Percentiles rank a stretch among this genome's conserved stretches.
These are phyloP conservation scores for Claviceps purpurea DNA, from an alignment of 2,329 filamentous ascomycete species.

Conservation along the genomic window DNA sequence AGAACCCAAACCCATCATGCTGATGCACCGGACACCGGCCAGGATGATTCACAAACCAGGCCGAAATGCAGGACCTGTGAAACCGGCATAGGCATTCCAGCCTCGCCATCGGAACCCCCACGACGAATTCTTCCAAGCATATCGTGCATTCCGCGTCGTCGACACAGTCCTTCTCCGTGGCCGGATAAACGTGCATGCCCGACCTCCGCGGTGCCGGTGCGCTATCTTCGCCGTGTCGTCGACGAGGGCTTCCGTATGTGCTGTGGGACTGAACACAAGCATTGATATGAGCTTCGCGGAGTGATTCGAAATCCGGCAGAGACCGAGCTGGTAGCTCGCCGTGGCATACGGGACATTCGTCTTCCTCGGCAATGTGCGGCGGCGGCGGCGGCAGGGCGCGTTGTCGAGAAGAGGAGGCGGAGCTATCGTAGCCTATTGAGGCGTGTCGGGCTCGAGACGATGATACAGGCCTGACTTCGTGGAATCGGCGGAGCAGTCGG, in stretches of 20 bases:
- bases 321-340: slow-evolving; percentile 49
- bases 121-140: slow-evolving; percentile 52
- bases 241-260: slow-evolving; percentile 27
- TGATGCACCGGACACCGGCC: slow-evolving; percentile 54
- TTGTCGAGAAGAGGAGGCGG: slow-evolving; percentile 23
- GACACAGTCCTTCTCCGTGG: slow-evolving; percentile 57
- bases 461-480: slow-evolving; percentile 3
- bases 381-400: slow-evolving; percentile 31
- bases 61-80: slow-evolving; percentile 44
- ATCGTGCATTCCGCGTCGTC: slow-evolving; percentile 56
- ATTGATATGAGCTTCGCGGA: slow-evolving; percentile 45
- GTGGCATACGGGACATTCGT: slow-evolving; percentile 69
- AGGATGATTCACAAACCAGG: slow-evolving; percentile 49
- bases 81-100: slow-evolving; percentile 55
- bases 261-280: slow-evolving; percentile 44
- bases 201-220: slow-evolving; percentile 30
- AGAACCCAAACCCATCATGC: slow-evolving; percentile 46
- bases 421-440: slow-evolving; percentile 12
- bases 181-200: slow-evolving; percentile 49
- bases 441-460: slow-evolving; percentile 16
- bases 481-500: slow-evolving; percentile 17
- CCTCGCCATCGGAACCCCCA: slow-evolving; percentile 49
- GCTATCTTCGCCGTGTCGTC: slow-evolving; percentile 13
- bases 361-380: slow-evolving; percentile 52
- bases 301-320: slow-evolving; percentile 38